Base-by-base conservation (phyloP, 2,329 filamentous ascomycete genomes). In the Hypomyces perniciosus region DNA sequence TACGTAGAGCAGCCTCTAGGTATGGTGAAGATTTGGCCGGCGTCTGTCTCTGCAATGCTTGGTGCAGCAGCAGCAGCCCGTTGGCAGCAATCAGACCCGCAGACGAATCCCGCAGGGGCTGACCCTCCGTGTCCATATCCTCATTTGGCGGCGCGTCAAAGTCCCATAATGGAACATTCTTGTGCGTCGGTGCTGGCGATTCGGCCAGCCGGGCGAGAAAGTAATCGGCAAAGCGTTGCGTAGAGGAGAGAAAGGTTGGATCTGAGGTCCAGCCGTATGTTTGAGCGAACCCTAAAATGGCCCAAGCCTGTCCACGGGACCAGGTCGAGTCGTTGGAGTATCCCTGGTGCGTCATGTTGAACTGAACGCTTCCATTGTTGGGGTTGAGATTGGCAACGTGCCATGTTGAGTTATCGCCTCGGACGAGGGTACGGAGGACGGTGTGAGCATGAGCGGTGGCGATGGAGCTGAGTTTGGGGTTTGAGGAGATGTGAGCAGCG, bases 351-450 rank as follows among this genome's bases (percentile, higher is more conserved):
- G 75, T 78, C 53, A 70, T 62, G 8, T 29, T 64, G n/a, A 27
- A 54, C 52, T 70, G 69, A 0, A 74, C 56, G 1, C 53, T 51
- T 0, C 74, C 73, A 0, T 65, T 72, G 0, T 53, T 44, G 0
- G 72, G 68, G 10, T 72, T 62, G 13, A 78, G 64, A 50, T 79
- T 76, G 28, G 71, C 69, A 9, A 78, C 69, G 51, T 78, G 76
- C 48, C 57, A 66, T 2, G 67, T 67, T 0, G 62, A 65, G 41
- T 64, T 61, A 5, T 55, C 45, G 0, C 51, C 41, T 64, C 6
- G 76, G 61, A 53, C 76, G 70, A 1, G 71, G 65, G 34, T 56
- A 20, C 8, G 61, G 1, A 70, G 63, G 1, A 74, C 57, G 0
- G 67, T 72, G 1, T 55, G 57, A 0, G 74, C 74, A 54, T 77